phyloP scores from a whole-genome alignment of 176 grass and related monocot genomes.

The Dactylis glomerata region DNA sequence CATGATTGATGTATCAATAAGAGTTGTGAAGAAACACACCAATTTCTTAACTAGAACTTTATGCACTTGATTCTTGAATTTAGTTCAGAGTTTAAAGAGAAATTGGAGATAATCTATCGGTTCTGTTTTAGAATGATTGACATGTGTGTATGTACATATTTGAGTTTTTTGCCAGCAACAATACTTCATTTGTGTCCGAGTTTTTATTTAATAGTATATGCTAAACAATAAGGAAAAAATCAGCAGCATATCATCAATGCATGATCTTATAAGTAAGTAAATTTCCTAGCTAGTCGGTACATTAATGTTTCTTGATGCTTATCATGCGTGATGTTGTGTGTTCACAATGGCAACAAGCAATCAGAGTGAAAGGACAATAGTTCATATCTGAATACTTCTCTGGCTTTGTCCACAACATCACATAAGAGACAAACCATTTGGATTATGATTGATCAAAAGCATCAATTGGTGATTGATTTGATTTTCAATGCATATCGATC shows the following conservation, averaged over 20 bases:
- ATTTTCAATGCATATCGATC: neutral
- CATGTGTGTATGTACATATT: neutral
- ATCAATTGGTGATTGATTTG: neutral
- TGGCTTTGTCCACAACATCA: neutral
- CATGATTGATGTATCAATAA: neutral
- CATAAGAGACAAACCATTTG: neutral
- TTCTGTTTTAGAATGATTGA: neutral
- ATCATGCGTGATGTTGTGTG: conserved; percentile 32
- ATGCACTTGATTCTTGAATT: neutral
- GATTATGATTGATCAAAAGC: neutral
- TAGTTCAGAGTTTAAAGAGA: neutral
- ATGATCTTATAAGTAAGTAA: neutral
- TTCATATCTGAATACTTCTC: neutral
- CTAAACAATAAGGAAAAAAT: neutral
- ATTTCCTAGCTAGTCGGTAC: conserved; percentile 25
- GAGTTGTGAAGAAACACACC: neutral
- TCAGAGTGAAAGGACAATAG: neutral
- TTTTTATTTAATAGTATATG: neutral
- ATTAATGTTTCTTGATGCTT: conserved; percentile 5
- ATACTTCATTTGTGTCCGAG: neutral
- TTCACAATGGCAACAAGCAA: conserved; percentile 60
- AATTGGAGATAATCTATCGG: neutral
- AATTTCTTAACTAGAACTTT: neutral
- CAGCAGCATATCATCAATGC: neutral
- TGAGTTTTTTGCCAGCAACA: neutral